Conservation (phyloP, 2,329 filamentous ascomycete species). For the Alternaria hordeiaustralica region DNA sequence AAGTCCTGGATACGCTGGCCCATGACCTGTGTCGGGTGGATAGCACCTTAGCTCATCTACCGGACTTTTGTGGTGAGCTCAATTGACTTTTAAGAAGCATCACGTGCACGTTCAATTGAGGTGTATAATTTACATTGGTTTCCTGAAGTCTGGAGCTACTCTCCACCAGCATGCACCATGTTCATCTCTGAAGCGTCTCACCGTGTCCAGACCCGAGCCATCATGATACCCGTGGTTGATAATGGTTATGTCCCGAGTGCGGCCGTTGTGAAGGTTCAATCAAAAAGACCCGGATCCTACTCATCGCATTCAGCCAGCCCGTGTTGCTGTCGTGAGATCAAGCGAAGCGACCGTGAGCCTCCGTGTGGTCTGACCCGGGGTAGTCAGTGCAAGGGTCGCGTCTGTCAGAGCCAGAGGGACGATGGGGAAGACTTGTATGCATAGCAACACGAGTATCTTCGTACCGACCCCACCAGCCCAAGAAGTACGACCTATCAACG, state of each 20-base stretch:
- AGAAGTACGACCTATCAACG: conserved; percentile 14
- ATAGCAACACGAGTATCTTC: neutral
- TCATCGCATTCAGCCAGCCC: neutral
- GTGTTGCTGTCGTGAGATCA: neutral
- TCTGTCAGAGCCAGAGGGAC: conserved; percentile 8
- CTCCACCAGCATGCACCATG: neutral
- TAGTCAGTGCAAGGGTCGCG: neutral
- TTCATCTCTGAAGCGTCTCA: neutral
- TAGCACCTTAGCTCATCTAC: conserved; percentile 19
- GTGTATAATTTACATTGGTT: neutral
- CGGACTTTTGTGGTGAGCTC: neutral
- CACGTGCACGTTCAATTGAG: neutral
- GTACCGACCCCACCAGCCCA: conserved; percentile 22
- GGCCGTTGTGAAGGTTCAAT: neutral
- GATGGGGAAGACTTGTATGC: conserved; percentile 11
- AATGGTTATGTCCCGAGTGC: neutral
- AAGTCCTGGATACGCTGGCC: conserved; percentile 33
- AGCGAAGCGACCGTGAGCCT: neutral
- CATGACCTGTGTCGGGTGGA: conserved; percentile 30
- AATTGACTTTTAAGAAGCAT: neutral
- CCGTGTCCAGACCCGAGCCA: neutral
- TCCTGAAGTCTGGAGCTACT: neutral
- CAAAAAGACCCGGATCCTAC: neutral
- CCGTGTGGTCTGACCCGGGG: neutral
- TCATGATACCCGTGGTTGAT: neutral